These are phyloP conservation scores for Lasiodiplodia sp. DNA, from an alignment of 2,329 filamentous ascomycete genomes.

Conservation along the genomic window DNA sequence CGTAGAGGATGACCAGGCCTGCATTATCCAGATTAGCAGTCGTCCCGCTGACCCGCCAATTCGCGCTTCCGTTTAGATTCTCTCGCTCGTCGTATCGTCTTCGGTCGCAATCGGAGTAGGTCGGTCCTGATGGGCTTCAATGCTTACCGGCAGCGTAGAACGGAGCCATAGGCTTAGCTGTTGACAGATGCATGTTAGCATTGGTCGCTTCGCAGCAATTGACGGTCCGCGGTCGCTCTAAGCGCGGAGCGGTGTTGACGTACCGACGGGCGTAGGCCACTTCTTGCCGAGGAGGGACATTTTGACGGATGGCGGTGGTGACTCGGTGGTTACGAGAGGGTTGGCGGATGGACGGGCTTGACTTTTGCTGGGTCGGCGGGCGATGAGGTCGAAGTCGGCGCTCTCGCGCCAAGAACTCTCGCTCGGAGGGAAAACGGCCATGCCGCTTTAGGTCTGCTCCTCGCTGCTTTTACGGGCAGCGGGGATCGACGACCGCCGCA, in stretches of 20 bases:
- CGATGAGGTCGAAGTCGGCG: constrained; percentile 40
- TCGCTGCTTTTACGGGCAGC: constrained; percentile 16
- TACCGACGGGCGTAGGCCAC: constrained; percentile 59
- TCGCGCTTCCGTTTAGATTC: constrained; percentile 7
- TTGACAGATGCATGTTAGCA: constrained; percentile 45
- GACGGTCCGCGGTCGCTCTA: constrained; percentile 5
- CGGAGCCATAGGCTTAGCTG: constrained; percentile 89
- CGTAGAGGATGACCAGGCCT: constrained; percentile 90
- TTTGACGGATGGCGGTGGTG: constrained; percentile 34
- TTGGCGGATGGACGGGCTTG: constrained; percentile 30
- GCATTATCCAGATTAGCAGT: constrained; percentile 30
- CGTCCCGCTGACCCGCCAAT: constrained; percentile 9
- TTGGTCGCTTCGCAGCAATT: constrained; percentile 9
- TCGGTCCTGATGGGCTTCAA: constrained; percentile 3
- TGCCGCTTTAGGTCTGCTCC: constrained; percentile 11
- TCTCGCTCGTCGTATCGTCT: background rate
- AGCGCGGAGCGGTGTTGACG: constrained; percentile 36
- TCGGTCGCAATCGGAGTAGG: background rate
- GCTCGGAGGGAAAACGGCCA: constrained; percentile 24
- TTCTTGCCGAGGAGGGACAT: constrained; percentile 61
- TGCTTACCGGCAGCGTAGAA: constrained; percentile 92
- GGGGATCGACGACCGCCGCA: constrained; percentile 7
- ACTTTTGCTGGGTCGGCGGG: constrained; percentile 35
- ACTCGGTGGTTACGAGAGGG: constrained; percentile 25
- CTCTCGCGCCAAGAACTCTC: constrained; percentile 16